These are phyloP conservation scores for Ilyonectria robusta DNA, from an alignment of 2,329 filamentous ascomycete genomes.

Conservation along the genomic window DNA sequence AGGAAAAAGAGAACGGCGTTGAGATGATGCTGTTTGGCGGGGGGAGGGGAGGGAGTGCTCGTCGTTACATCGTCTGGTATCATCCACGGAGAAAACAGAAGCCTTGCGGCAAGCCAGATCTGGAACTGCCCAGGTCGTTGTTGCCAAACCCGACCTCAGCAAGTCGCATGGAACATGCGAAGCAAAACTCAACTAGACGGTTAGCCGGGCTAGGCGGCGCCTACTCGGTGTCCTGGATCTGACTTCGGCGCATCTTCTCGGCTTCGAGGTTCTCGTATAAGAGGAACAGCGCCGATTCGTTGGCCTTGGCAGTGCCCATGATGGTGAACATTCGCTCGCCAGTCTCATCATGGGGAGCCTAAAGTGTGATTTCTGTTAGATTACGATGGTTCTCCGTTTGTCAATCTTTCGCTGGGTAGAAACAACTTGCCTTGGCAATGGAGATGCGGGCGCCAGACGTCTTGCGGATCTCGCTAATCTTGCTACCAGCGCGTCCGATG, in stretches of 20 bases:
- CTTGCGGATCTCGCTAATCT: slow-evolving; percentile 99
- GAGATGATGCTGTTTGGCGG: slow-evolving; percentile 41
- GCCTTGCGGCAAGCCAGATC: slow-evolving; percentile 77
- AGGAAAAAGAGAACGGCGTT: slow-evolving; percentile 46
- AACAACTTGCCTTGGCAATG: slow-evolving; percentile 82
- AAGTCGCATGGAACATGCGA: slow-evolving; percentile 49
- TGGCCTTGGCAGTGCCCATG: slow-evolving; percentile 93
- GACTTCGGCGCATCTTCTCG: slow-evolving; percentile 98
- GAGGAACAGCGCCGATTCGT: slow-evolving; percentile 95
- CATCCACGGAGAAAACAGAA: slow-evolving; percentile 64
- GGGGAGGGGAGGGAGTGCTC: slow-evolving; percentile 46
- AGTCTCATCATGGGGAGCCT: slow-evolving; percentile 94
- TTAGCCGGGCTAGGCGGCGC: slow-evolving; percentile 17
- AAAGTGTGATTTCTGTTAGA: slow-evolving; percentile 12
- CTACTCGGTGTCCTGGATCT: slow-evolving; percentile 73
- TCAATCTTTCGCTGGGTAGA: not conserved
- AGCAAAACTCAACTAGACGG: slow-evolving; percentile 46
- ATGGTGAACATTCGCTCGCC: slow-evolving; percentile 99
- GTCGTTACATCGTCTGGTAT: slow-evolving; percentile 62
- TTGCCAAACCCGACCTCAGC: slow-evolving; percentile 64
- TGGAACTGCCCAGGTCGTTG: slow-evolving; percentile 64
- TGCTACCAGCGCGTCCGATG: slow-evolving; percentile 93
- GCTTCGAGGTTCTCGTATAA: slow-evolving; percentile 99
- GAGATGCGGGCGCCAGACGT: slow-evolving; percentile 97
- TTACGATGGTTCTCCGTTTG: not conserved